A percentile compares a stretch with the other conserved stretches of the same genome.
Conservation (phyloP, 345 rosid genomes). For the Eucalyptus marginata region DNA sequence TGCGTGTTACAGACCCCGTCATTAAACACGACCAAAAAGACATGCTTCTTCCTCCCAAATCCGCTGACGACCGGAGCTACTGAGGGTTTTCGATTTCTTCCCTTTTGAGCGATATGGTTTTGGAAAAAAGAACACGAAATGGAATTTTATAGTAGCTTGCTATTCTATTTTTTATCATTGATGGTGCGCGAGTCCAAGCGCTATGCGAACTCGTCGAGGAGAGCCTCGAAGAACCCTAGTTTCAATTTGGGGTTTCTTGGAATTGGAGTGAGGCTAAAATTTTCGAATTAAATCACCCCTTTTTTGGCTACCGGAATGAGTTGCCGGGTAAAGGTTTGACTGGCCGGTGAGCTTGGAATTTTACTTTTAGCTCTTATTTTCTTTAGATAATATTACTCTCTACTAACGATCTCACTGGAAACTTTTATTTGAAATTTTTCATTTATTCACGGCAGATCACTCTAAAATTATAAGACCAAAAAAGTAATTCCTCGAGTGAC, state of each 20-base stretch:
- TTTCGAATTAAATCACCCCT: neutral
- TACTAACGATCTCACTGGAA: neutral
- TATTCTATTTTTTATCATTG: neutral
- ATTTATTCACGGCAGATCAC: neutral
- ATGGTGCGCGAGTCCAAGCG: neutral
- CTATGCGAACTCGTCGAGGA: neutral
- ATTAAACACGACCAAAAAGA: neutral
- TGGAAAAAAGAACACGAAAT: neutral
- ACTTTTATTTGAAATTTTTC: too few relatives aligned
- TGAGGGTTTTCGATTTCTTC: neutral
- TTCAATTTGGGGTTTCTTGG: neutral
- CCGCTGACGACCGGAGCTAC: neutral
- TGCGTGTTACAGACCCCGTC: neutral
- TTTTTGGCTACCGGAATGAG: neutral
- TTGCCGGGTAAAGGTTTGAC: neutral
- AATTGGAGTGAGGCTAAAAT: neutral
- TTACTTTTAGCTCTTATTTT: neutral
- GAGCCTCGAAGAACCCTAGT: neutral
- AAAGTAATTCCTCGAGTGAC: neutral
- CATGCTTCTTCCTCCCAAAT: neutral
- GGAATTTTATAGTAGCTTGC: neutral
- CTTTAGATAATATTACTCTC: neutral
- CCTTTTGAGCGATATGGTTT: neutral
- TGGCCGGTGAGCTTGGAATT: neutral
- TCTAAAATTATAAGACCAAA: neutral